phyloP scores from a whole-genome alignment of 768 basidiomycete species.

The Russula sp. region DNA sequence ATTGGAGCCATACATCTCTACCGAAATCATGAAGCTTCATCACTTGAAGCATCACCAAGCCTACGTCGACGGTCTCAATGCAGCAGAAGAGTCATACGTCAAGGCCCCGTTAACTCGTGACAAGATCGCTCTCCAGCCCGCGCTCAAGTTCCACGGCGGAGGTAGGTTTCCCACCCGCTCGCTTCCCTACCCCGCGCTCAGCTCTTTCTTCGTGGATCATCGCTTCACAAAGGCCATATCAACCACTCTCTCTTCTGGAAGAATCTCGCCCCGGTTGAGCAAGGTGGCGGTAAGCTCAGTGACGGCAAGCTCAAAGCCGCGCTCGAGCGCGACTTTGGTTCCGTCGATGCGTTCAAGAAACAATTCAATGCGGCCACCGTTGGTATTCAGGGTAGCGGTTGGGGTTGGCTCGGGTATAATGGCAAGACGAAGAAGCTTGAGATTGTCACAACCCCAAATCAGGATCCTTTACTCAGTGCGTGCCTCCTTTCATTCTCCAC shows the following conservation, averaged over 20 bases:
- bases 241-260: conserved; percentile 98
- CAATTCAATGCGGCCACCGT: conserved; percentile 83
- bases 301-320: conserved; percentile 70
- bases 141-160: conserved; percentile 98
- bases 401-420: conserved; percentile 95
- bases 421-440: conserved; percentile 66
- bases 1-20: conserved; percentile 87
- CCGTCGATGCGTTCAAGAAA: conserved; percentile 79
- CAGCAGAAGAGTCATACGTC: conserved; percentile 80
- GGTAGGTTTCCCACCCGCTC: conserved; percentile 38
- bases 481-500: neutral
- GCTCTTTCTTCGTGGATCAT: neutral
- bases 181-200: neutral
- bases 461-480: conserved; percentile 81
- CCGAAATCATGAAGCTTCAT: conserved; percentile 91
- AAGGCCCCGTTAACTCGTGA: conserved; percentile 61
- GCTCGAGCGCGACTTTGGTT: conserved; percentile 78
- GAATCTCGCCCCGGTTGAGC: conserved; percentile 74
- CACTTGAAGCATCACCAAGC: conserved; percentile 89
- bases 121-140: conserved; percentile 79
- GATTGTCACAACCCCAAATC: conserved; percentile 90
- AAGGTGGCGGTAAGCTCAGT: conserved; percentile 57
- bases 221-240: conserved; percentile 59
- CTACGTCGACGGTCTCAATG: conserved; percentile 93
- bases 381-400: conserved; percentile 93